Percentiles rank a stretch among this genome's conserved stretches.
These are phyloP conservation scores for Balakata baccata DNA, from an alignment of 345 rosid species.

Conservation along the genomic window DNA sequence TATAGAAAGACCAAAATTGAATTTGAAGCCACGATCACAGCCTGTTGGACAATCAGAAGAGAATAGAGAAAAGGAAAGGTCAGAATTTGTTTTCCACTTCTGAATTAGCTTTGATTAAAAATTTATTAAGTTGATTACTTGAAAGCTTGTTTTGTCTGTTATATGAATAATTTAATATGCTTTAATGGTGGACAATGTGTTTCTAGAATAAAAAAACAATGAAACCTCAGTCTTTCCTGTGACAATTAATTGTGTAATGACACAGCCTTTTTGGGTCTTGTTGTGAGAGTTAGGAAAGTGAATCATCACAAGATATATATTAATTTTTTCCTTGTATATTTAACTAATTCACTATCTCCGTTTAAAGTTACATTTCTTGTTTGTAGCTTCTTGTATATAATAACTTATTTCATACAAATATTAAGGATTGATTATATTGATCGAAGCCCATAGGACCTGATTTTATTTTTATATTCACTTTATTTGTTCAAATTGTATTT, in stretches of 20 bases:
- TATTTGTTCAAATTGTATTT: neutral
- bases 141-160: neutral
- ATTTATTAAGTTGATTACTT: neutral
- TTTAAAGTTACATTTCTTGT: neutral
- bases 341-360: neutral
- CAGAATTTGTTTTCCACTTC: constrained; percentile 6
- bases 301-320: neutral
- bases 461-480: neutral
- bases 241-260: neutral
- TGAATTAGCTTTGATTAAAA: neutral
- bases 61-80: constrained; percentile 61
- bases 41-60: constrained; percentile 48
- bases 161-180: neutral
- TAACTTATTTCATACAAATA: neutral
- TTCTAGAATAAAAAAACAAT: neutral
- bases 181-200: neutral
- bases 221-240: neutral
- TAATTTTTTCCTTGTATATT: neutral
- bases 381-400: neutral
- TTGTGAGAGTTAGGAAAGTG: neutral
- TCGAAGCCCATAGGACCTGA: neutral
- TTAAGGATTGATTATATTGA: neutral
- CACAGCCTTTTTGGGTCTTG: neutral
- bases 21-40: constrained; percentile 60
- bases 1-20: constrained; percentile 57